These are phyloP conservation scores for Neurospora sp. DNA, from an alignment of 495 filamentous ascomycete species.

Conservation along the genomic window DNA sequence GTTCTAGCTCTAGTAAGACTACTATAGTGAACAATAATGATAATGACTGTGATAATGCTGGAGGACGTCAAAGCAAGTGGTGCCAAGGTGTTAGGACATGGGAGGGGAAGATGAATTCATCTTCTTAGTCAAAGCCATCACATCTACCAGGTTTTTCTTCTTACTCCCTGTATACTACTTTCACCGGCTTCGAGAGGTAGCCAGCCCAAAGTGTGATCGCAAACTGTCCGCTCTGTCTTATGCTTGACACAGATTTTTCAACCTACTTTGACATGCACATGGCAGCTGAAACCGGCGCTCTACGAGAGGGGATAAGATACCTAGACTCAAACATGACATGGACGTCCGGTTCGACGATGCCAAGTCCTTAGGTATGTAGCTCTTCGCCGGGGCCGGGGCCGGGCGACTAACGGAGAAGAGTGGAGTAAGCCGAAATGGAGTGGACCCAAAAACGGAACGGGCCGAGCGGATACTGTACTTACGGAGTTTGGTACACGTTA, in stretches of 20 bases:
- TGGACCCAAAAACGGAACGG: neutral
- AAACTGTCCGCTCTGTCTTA: neutral
- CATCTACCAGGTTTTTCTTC: neutral
- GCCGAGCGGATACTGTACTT: neutral
- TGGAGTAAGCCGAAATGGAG: neutral
- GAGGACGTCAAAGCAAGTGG: neutral
- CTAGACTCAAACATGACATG: neutral
- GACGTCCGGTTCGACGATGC: neutral
- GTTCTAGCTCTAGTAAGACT: neutral
- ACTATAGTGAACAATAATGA: neutral
- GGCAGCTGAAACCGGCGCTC: neutral
- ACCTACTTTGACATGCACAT: neutral
- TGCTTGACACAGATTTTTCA: neutral
- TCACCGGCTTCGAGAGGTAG: neutral
- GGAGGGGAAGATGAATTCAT: neutral
- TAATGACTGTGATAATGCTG: neutral
- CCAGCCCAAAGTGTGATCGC: neutral
- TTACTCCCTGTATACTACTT: neutral
- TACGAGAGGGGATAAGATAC: neutral
- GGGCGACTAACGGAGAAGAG: neutral
- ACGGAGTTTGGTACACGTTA: slow-evolving; percentile 26
- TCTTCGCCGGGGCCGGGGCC: neutral
- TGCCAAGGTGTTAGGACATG: neutral
- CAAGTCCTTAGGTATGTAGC: neutral
- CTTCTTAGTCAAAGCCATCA: neutral